Base-by-base conservation (phyloP, 2,329 filamentous ascomycete genomes). In the Pleurostoma richardsiae region DNA sequence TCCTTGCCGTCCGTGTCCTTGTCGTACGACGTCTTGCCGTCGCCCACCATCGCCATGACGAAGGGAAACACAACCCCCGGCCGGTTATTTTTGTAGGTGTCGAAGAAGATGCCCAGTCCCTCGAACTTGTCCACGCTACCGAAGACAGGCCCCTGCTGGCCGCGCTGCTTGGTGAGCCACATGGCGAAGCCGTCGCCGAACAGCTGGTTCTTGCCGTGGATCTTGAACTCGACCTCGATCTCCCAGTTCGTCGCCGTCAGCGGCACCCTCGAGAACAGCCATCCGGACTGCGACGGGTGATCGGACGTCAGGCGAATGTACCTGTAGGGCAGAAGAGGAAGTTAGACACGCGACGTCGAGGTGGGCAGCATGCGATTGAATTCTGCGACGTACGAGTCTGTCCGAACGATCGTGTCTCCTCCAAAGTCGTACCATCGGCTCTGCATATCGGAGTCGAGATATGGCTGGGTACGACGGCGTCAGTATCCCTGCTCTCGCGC, bases 341-440 rank as follows among this genome's bases (percentile, higher is more conserved):
- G 29, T 29, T 39, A 48, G 10, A 52, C 43, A 50, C 36, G 27
- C 36, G 38, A n/a, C 29, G 30, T n/a, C 19, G 11, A n/a, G 36
- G 30, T 3, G 33, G 36, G 8, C 30, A 26, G 33, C 27, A 41
- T 41, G 41, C 40, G 29, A 45, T 43, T 30, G 50, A 48, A 53
- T 43, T 29, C 51, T 46, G 52, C 42, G 44, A 69, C 77, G 54
- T 81, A 85, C 82, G 78, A 78, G 64, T 85, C 82, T 54, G 82
- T 83, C 58, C 82, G 75, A 59, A 96, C 80, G 59, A 99, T 85
- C 39, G 92, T 90, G 72, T 96, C 90, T 63, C 92, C 94, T 64
- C 94, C 94, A 79, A 95, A 99, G 73, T 99, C 94, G 71, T 92
- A 99, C 92, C 94, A 99, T 65, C 94, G 86, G 73, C 89, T 96